phyloP scores from a whole-genome alignment of 1,284 basidiomycete genomes.

The Pseudozyma thailandica region DNA sequence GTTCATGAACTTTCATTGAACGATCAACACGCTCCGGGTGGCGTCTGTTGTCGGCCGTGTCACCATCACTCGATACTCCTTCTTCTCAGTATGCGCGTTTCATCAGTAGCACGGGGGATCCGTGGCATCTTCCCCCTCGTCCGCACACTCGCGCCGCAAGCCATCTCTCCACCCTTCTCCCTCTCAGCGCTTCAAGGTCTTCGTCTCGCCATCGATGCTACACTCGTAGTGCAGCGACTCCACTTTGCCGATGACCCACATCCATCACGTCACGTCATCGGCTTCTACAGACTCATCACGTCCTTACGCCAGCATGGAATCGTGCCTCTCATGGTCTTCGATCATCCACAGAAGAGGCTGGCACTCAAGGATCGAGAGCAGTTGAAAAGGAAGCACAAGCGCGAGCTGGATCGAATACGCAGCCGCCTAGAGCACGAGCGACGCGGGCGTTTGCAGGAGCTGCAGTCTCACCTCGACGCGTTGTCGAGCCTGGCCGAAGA shows the following conservation, averaged over 20 bases:
- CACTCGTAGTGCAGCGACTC: conserved; percentile 48
- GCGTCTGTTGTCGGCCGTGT: neutral
- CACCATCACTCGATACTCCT: neutral
- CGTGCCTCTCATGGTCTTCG: conserved; percentile 59
- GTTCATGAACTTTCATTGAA: too few relatives aligned
- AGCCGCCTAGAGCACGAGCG: conserved; percentile 42
- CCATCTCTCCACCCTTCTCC: conserved; percentile 33
- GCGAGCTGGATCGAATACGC: conserved; percentile 42
- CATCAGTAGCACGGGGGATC: conserved; percentile 24
- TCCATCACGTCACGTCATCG: conserved; percentile 54
- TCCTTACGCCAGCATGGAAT: conserved; percentile 46
- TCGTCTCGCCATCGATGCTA: conserved; percentile 58
- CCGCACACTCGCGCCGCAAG: conserved; percentile 22
- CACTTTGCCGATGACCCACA: conserved; percentile 56
- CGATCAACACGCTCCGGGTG: too few relatives aligned
- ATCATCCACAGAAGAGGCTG: conserved; percentile 53
- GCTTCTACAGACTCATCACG: conserved; percentile 54
- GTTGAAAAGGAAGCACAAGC: conserved; percentile 42
- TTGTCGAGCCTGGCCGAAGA: conserved; percentile 15
- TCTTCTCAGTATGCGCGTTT: conserved; percentile 26
- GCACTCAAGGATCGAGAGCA: conserved; percentile 54
- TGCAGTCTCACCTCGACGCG: conserved; percentile 24
- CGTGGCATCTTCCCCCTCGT: conserved; percentile 56
- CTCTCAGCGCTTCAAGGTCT: conserved; percentile 35
- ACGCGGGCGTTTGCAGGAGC: conserved; percentile 22